Base-by-base conservation (phyloP, 2,329 filamentous ascomycete genomes). In the Talaromyces piceae region DNA sequence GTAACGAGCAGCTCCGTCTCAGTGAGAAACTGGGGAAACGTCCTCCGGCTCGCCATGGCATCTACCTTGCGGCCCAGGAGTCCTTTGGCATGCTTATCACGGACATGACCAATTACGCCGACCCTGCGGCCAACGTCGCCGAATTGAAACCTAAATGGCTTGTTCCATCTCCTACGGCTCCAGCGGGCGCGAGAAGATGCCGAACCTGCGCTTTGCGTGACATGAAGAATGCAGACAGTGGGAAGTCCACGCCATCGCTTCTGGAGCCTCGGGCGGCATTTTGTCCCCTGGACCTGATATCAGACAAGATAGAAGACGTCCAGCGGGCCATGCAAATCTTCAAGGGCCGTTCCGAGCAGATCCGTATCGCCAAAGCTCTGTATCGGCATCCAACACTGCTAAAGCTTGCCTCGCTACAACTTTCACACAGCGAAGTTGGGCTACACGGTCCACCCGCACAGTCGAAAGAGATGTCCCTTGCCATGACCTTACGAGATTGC, bases 141-240 rank as follows among this genome's bases (percentile, higher is more conserved):
- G 86, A 91, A 64, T 86, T 91, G 69, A 93, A 93, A 65, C 87
- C 88, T 12, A 93, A 93, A 68, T 93, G 88, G 88, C 78, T 93
- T 23, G 71, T 77, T 7, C 87, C 90, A 64, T 91, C 87, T 2
- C 86, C 84, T 3, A 82, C 80, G 31, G 87, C 87, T 0, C 88
- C 87, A 1, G 23, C 63, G 0, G 67, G 71, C 25, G 79, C 86
- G 37, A 77, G 73, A 47, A 76, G 86, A 47, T 93, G 88, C 69
- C 81, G 88, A 27, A 89, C 85, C 33, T 93, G 88, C 64, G 88
- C 88, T 71, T 54, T 79, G 58, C 63, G 74, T 44, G 74, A 73
- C 26, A 72, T 72, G 69, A 74, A 75, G 52, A 70, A 75, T 65
- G 49, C 67, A 58, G 39, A 43, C 8, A 25, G 39, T 16, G 3